These are phyloP conservation scores for Stromatinia cepivora DNA, from an alignment of 2,329 filamentous ascomycete genomes.

Conservation along the genomic window DNA sequence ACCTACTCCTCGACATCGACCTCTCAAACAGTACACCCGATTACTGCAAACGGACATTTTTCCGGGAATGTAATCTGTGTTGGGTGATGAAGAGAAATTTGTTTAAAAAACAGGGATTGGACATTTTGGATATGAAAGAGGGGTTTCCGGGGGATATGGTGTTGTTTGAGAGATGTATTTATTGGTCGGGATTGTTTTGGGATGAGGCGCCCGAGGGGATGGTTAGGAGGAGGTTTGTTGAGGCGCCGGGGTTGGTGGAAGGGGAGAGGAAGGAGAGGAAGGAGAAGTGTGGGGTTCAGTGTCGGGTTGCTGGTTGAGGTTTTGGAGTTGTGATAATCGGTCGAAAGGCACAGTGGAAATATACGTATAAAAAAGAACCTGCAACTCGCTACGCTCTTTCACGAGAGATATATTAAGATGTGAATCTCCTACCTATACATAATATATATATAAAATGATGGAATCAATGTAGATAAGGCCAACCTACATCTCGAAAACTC, in stretches of 20 bases:
- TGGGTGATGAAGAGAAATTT: background rate
- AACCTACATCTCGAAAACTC: no score
- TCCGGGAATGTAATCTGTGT: background rate
- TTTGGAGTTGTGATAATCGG: no score
- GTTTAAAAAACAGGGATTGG: no score
- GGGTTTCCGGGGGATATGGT: background rate
- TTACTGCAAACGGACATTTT: background rate
- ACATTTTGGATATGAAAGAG: background rate
- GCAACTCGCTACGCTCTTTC: no score
- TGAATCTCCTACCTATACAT: no score
- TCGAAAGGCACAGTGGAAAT: no score
- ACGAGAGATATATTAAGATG: no score
- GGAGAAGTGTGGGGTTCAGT: conserved; percentile 1
- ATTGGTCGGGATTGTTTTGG: background rate
- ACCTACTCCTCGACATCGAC: background rate
- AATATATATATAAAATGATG: no score
- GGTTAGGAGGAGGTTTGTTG: background rate
- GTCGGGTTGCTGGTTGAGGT: background rate
- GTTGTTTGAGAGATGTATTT: background rate
- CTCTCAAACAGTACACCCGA: background rate
- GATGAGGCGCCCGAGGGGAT: background rate
- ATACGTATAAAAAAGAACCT: no score
- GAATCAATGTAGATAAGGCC: no score
- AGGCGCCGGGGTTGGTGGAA: background rate
- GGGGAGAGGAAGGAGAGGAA: background rate